Conservation (phyloP, 2,329 filamentous ascomycete species). For the Cladosporium phlei region DNA sequence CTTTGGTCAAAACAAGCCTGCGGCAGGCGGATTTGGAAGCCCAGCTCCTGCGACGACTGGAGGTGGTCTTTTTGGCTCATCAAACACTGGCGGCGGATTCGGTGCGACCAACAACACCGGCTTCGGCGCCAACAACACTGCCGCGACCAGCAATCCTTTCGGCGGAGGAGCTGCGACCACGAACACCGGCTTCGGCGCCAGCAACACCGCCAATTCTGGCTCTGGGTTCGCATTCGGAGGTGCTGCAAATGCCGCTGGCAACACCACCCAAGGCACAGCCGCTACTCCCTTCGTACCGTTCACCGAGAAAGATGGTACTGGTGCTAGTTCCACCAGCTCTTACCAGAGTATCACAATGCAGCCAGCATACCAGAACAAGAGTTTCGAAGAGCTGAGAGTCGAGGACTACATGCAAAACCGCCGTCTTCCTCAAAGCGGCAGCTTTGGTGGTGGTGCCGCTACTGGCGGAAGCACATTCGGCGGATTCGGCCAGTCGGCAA, state of each 20-base stretch:
- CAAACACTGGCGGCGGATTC: constrained; percentile 19
- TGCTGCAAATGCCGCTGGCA: constrained; percentile 45
- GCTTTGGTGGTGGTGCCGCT: constrained; percentile 63
- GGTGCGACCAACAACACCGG: constrained; percentile 38
- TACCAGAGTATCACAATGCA: constrained; percentile 79
- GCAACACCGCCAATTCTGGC: constrained; percentile 34
- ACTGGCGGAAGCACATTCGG: constrained; percentile 46
- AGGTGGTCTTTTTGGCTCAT: constrained; percentile 25
- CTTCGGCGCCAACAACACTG: constrained; percentile 41
- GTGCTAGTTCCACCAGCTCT: constrained; percentile 54
- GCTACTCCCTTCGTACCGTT: constrained; percentile 61
- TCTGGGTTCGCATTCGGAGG: constrained; percentile 32
- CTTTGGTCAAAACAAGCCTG: constrained; percentile 35
- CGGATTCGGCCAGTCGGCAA: constrained; percentile 39
- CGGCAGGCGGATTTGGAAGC: constrained; percentile 33
- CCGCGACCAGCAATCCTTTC: constrained; percentile 25
- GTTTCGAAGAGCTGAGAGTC: constrained; percentile 63
- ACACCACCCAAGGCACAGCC: constrained; percentile 61
- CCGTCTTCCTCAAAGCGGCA: constrained; percentile 74
- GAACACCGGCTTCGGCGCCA: constrained; percentile 41
- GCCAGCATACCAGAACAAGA: constrained; percentile 81
- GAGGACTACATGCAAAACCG: constrained; percentile 87
- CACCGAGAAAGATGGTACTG: constrained; percentile 66
- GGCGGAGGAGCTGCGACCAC: constrained; percentile 34
- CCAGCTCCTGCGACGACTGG: constrained; percentile 22